Conservation (phyloP, 345 rosid species). For the Euphorbia pulcherrima region DNA sequence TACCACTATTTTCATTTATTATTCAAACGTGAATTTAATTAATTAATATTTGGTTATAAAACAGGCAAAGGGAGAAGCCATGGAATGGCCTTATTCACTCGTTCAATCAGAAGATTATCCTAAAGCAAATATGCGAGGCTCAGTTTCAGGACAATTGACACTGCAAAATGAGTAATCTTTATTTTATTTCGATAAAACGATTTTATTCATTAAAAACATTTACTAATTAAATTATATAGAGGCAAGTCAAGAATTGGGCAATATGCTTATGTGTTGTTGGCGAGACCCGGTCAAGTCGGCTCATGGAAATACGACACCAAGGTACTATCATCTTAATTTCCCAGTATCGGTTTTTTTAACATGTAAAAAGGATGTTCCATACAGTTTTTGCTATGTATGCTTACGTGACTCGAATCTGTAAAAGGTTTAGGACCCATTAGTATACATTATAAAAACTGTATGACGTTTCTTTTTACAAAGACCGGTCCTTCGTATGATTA, state of each 20-base stretch:
- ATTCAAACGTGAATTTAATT: not conserved
- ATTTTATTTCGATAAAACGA: too few relatives aligned
- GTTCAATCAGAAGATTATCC: slow-evolving; percentile 18
- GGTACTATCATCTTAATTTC: slow-evolving; percentile 35
- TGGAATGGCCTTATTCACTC: slow-evolving; percentile 17
- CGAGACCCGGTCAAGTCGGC: slow-evolving; percentile 57
- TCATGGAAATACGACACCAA: slow-evolving; percentile 80
- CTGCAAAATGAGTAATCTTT: slow-evolving; percentile 11
- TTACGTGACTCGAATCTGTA: too few relatives aligned
- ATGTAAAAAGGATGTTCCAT: too few relatives aligned
- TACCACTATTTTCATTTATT: not conserved
- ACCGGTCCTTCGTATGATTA: too few relatives aligned
- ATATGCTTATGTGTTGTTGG: slow-evolving; percentile 66
- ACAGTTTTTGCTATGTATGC: too few relatives aligned
- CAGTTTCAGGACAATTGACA: slow-evolving; percentile 9
- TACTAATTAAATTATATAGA: slow-evolving; percentile 23
- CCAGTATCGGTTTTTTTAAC: too few relatives aligned
- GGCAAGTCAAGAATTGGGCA: slow-evolving; percentile 26
- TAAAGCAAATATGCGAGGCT: slow-evolving; percentile 14
- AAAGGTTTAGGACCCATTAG: too few relatives aligned
- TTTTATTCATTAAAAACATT: too few relatives aligned
- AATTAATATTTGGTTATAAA: not conserved
- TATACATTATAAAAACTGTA: too few relatives aligned
- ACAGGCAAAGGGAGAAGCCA: slow-evolving; percentile 9
- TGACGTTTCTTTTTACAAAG: too few relatives aligned